Conservation (phyloP, 1,284 basidiomycete genomes). For the Cystobasidium pallidum region DNA sequence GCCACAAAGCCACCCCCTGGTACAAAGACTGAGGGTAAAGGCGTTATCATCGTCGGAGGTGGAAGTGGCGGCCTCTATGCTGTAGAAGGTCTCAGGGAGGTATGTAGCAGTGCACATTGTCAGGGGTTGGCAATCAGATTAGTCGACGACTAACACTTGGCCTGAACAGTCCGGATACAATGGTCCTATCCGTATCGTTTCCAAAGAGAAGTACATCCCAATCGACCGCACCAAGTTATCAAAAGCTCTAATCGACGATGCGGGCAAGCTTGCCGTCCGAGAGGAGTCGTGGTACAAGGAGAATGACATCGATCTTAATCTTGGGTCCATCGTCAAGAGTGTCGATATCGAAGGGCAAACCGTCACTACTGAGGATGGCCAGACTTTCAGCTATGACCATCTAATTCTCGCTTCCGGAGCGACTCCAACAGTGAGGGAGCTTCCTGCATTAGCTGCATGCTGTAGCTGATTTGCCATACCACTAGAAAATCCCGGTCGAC, state of each 20-base stretch:
- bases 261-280: slow-evolving; percentile 72
- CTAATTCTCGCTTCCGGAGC: slow-evolving; percentile 59
- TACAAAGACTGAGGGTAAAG: slow-evolving; percentile 55
- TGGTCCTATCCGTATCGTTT: slow-evolving; percentile 76
- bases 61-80: slow-evolving; percentile 79
- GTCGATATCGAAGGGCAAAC: slow-evolving; percentile 65
- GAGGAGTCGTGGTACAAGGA: slow-evolving; percentile 74
- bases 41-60: slow-evolving; percentile 82
- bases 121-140: no score
- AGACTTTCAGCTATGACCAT: slow-evolving; percentile 55
- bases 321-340: slow-evolving; percentile 64
- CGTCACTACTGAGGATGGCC: slow-evolving; percentile 59
- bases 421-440: slow-evolving; percentile 49
- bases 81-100: slow-evolving; percentile 82
- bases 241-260: slow-evolving; percentile 79
- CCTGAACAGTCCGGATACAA: slow-evolving; percentile 70
- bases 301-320: slow-evolving; percentile 74
- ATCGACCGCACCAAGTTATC: slow-evolving; percentile 91
- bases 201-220: slow-evolving; percentile 77
- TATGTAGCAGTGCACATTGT: slow-evolving; percentile 54
- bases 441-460: background rate
- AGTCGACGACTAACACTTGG: background rate
- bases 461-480: background rate
- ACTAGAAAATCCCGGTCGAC: slow-evolving; percentile 71
- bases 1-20: slow-evolving; percentile 21